Base-by-base conservation (phyloP, 176 grass and related monocot species). In the Ananas comosus region DNA sequence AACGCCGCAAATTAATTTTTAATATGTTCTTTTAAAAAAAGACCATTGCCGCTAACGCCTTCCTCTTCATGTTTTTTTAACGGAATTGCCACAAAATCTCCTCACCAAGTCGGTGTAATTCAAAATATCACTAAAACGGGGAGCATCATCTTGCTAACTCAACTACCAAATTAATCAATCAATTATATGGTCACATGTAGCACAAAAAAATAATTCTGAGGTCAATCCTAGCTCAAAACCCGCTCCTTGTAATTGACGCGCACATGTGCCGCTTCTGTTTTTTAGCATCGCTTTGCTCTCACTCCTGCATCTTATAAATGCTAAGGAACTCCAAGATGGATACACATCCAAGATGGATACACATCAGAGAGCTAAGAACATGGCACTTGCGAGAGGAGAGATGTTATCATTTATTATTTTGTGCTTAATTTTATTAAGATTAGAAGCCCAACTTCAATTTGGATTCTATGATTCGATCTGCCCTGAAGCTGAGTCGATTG, bases 391-490 rank as follows among this genome's bases (percentile, higher is more conserved):
- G 19, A 59, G 13, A 59, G 19, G 54, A 59, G 17, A 22, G 56
- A 61, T 61, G n/a, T 2, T 22, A 2, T 10, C 21, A 22, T 9
- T 61, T 11, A 10, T 61, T 61, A 61, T 10, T 18, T 61, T 61
- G 56, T 61, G 21, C n/a, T 61, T 18, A 19, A 22, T 2, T 22
- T 21, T 5, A 9, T 10, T 9, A 18, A 61, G 14, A 18, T 61
- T n/a, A 1, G 49, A 73, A 64, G 81, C 65, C 21, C 77, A 81
- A 69, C 83, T 88, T 2, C 70, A 79, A 71, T 56, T 88, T 21
- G 82, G 86, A 48, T 88, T 88, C 81, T 88, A 88, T 65, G 76
- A 78, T 53, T 48, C 22, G 16, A 75, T 66, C 1, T 88, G 86
- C 49, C 74, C 76, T 11, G 77, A 77, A 64, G 87, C 83, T 1